These are phyloP conservation scores for Alternaria metachromatica DNA, from an alignment of 2,329 filamentous ascomycete genomes.

Conservation along the genomic window DNA sequence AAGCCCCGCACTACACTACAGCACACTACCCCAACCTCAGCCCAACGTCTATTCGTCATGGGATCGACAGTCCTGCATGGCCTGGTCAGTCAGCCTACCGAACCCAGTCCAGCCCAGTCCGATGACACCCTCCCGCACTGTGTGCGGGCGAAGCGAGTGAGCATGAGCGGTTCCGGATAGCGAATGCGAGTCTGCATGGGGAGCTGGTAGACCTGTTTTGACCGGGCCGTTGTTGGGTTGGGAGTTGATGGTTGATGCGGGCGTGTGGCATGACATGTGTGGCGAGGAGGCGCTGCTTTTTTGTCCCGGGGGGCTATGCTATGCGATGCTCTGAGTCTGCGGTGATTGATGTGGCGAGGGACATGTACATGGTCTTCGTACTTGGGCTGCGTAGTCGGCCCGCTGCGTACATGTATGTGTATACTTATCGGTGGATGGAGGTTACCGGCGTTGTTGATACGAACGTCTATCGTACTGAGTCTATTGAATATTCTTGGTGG, in stretches of 20 bases:
- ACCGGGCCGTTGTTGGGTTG: background rate
- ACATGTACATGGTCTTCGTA: background rate
- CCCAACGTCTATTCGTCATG: slow-evolving; percentile 1
- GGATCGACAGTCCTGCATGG: background rate
- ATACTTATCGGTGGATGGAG: background rate
- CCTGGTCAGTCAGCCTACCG: background rate
- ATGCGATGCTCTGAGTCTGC: background rate
- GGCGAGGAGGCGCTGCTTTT: background rate
- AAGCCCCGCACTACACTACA: background rate
- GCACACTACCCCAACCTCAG: background rate
- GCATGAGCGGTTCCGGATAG: background rate
- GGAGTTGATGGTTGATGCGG: background rate
- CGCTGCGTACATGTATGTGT: background rate
- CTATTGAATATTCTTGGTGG: background rate
- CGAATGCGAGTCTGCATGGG: background rate
- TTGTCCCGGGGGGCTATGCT: background rate
- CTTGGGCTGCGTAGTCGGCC: background rate
- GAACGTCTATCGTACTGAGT: background rate
- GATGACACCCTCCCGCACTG: background rate
- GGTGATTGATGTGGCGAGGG: background rate
- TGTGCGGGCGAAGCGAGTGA: background rate
- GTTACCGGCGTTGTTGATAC: background rate
- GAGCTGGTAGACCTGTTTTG: background rate
- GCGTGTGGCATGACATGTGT: background rate
- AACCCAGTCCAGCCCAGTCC: background rate